These are phyloP conservation scores for Coniochaeta sp. DNA, from an alignment of 2,329 filamentous ascomycete genomes.

Conservation along the genomic window DNA sequence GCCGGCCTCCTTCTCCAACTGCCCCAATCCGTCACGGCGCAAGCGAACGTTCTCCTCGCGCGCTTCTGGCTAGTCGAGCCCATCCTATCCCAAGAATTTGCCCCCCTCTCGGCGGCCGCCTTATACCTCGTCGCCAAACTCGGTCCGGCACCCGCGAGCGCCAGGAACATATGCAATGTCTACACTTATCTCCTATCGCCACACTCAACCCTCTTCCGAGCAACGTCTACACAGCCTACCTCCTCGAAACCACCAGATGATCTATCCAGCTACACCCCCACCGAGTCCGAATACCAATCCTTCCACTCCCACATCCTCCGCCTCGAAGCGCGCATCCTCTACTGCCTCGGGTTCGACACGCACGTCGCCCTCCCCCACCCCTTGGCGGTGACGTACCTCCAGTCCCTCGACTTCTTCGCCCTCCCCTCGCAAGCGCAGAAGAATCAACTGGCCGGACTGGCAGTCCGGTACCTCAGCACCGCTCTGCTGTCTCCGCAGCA, in stretches of 20 bases:
- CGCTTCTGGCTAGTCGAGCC: constrained; percentile 67
- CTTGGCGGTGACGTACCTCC: constrained; percentile 84
- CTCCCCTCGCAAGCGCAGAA: constrained; percentile 19
- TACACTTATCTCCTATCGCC: constrained; percentile 73
- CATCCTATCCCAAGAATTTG: constrained; percentile 52
- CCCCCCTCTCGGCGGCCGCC: constrained; percentile 68
- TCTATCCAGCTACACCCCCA: constrained; percentile 57
- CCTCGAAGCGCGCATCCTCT: constrained; percentile 73
- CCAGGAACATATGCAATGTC: constrained; percentile 76
- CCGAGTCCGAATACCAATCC: constrained; percentile 63
- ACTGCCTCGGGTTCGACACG: constrained; percentile 71
- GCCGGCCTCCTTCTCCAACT: constrained; percentile 76
- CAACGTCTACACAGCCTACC: constrained; percentile 14
- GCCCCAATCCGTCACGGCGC: constrained; percentile 78
- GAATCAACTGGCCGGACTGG: constrained; percentile 52
- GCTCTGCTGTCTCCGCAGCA: constrained; percentile 81
- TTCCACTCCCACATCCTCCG: constrained; percentile 59
- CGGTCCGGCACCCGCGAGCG: constrained; percentile 66
- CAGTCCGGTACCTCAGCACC: constrained; percentile 76
- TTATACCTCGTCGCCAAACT: constrained; percentile 81
- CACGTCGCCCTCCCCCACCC: constrained; percentile 82
- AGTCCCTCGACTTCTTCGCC: constrained; percentile 66
- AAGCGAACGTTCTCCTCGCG: constrained; percentile 74
- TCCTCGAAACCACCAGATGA: constrained; percentile 27
- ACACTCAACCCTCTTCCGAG: constrained; percentile 46